Conservation (phyloP, 2,329 filamentous ascomycete genomes). For the Cryoendolithus antarcticus region DNA sequence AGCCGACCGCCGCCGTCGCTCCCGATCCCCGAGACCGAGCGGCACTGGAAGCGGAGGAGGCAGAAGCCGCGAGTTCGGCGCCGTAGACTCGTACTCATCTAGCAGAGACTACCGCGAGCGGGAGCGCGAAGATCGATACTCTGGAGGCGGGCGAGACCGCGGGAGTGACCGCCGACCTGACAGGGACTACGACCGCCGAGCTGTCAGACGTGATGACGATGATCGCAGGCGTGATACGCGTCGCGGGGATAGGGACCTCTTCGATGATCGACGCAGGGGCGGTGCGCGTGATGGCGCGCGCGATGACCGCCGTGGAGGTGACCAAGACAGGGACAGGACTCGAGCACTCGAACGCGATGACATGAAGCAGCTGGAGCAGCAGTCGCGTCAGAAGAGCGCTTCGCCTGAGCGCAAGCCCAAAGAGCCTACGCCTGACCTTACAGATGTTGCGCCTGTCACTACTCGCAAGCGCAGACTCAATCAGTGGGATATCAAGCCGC, state of each 20-base stretch:
- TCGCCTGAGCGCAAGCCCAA: slow-evolving; percentile 77
- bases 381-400: slow-evolving; percentile 53
- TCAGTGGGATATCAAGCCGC: slow-evolving; percentile 99
- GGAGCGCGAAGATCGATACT: slow-evolving; percentile 86
- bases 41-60: slow-evolving; percentile 54
- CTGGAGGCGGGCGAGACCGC: slow-evolving; percentile 46
- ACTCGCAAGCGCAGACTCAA: slow-evolving; percentile 86
- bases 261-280: slow-evolving; percentile 4
- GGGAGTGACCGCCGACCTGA: slow-evolving; percentile 50
- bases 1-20: slow-evolving; percentile 53
- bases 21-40: slow-evolving; percentile 54
- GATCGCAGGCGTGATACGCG: slow-evolving; percentile 28
- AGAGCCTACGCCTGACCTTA: slow-evolving; percentile 91
- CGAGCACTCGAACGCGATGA: slow-evolving; percentile 26
- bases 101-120: slow-evolving; percentile 86
- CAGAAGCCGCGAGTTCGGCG: slow-evolving; percentile 55
- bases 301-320: slow-evolving; percentile 35
- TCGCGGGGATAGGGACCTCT: slow-evolving; percentile 24
- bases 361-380: slow-evolving; percentile 22
- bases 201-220: slow-evolving; percentile 53
- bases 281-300: background rate
- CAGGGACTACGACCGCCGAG: slow-evolving; percentile 44
- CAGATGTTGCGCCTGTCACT: slow-evolving; percentile 67
- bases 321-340: slow-evolving; percentile 24
- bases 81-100: slow-evolving; percentile 78